Percentiles rank a stretch among this genome's conserved stretches.
Conservation (phyloP, 1,139 yeast species). For the Yamadazyma trypodendri region DNA sequence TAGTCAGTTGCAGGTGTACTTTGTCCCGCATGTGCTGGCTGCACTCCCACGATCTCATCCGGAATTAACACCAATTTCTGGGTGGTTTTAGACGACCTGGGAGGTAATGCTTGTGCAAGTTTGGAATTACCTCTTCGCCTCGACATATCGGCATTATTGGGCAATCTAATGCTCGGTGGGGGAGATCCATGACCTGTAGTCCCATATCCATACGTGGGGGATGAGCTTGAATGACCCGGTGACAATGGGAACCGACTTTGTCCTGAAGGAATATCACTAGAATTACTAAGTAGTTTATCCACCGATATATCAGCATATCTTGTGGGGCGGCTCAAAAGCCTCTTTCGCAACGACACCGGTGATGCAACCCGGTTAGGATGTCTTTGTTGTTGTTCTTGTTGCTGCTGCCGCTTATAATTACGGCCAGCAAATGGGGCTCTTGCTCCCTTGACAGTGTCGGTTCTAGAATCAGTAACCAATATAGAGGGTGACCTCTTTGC, state of each 20-base stretch:
- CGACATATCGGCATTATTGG: slow-evolving; percentile 15
- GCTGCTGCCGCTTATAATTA: slow-evolving; percentile 41
- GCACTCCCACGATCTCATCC: slow-evolving; percentile 42
- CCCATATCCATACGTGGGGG: slow-evolving; percentile 9
- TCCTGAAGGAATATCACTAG: slow-evolving; percentile 85
- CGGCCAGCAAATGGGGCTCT: slow-evolving; percentile 88
- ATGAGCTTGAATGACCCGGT: slow-evolving; percentile 10
- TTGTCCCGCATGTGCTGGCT: slow-evolving; percentile 15
- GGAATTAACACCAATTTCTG: slow-evolving; percentile 88
- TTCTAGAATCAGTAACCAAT: slow-evolving; percentile 84
- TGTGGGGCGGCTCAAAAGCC: slow-evolving; percentile 20
- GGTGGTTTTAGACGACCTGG: slow-evolving; percentile 84
- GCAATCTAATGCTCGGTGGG: slow-evolving; percentile 15
- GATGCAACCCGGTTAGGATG: slow-evolving; percentile 1
- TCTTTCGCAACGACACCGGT: slow-evolving; percentile 13
- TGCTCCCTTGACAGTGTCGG: slow-evolving; percentile 52
- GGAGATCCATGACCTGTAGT: slow-evolving; percentile 14
- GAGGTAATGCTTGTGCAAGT: slow-evolving; percentile 67
- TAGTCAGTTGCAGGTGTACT: slow-evolving; percentile 20
- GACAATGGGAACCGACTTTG: slow-evolving; percentile 49
- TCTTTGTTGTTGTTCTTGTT: slow-evolving; percentile 22
- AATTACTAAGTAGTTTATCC: slow-evolving; percentile 66
- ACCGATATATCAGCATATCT: slow-evolving; percentile 71
- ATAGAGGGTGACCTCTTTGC: slow-evolving; percentile 94
- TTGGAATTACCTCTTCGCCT: slow-evolving; percentile 51